Evolutionary conservation across 192 early-diverging fungal species (phyloP).

Genomic region (Kappamyces sp.): DNA sequence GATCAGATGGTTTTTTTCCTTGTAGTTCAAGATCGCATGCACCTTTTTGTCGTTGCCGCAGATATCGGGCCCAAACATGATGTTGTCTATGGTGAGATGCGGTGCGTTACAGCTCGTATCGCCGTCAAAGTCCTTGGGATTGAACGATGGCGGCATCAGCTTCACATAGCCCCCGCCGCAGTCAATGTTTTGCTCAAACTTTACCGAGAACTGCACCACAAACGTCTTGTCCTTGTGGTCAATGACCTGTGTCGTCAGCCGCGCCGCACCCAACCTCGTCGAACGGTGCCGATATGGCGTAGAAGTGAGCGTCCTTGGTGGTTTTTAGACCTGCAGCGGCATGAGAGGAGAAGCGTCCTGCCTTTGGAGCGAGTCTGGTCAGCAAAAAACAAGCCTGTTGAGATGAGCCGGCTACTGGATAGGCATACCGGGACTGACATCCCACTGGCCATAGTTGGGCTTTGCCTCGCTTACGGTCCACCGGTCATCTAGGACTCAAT

Average conservation of each 20-base stretch:
- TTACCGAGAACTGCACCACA: constrained; percentile 85
- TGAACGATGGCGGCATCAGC: constrained; percentile 76
- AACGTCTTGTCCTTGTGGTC: constrained; percentile 79
- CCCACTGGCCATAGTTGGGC: constrained; percentile 69
- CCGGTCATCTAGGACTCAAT: constrained; percentile 31
- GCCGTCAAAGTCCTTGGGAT: constrained; percentile 74
- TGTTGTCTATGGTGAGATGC: no score
- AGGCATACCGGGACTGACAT: constrained; percentile 57
- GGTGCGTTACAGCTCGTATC: no score
- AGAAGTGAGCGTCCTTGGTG: constrained; percentile 74
- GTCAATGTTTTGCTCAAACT: constrained; percentile 76
- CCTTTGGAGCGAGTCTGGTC: constrained; percentile 63
- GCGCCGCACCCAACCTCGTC: no score
- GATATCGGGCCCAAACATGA: constrained; percentile 52
- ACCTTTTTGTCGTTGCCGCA: constrained; percentile 38
- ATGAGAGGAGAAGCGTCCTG: background rate
- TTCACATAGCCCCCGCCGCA: constrained; percentile 92
- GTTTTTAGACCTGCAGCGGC: constrained; percentile 56
- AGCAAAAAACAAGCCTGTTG: constrained; percentile 63
- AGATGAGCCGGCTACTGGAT: no score
- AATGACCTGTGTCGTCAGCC: no score
- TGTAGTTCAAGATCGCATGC: constrained; percentile 47
- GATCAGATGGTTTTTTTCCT: constrained; percentile 46
- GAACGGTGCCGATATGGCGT: constrained; percentile 73
- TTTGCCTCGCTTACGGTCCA: constrained; percentile 66